Base-by-base conservation (phyloP, 2,329 filamentous ascomycete genomes). In the Fusarium secorum region DNA sequence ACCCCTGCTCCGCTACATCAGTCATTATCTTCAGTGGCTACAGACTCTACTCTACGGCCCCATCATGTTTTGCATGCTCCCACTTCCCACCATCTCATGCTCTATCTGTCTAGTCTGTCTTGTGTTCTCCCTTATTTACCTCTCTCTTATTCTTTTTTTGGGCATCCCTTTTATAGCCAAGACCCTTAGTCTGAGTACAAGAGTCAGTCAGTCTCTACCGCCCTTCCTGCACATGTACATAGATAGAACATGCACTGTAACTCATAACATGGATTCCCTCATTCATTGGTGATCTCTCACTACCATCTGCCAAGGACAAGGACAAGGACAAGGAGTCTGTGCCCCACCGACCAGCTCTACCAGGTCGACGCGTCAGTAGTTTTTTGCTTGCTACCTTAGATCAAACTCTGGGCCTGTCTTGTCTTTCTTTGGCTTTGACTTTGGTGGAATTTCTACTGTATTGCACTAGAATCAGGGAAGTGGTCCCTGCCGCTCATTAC, bases 401-500 rank as follows among this genome's bases (percentile, higher is more conserved):
- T 60, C 64, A 68, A 66, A 52, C 45, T 66, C 57, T 70, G 60
- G 45, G 30, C 53, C 61, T 64, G 36, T 32, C 24, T 64, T 38
- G 30, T 39, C 61, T 64, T 28, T 32, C 24, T 64, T 28, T 48
- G 35, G 35, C 41, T 64, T 28, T 64, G 62, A 32, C 49, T 33
- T 28, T 38, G 32, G 53, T 64, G 63, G 57, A 72, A 70, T 58
- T 64, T 66, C 61, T 46, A 33, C 39, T 45, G 52, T 26, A 26
- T 46, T 33, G 53, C 30, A 48, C 53, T 65, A 61, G 54, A 52
- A 67, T 59, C 54, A 74, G 69, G 71, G 74, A 76, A 74, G 73
- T 75, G 74, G 74, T 76, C 74, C 72, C 69, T 76, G 74, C 53
- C 69, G 73, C 63, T 76, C 74, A 64, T 76, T 76, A 74, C 74